Evolutionary conservation across 1,284 basidiomycete genomes (phyloP).

Genomic region (Malassezia caprae): DNA sequence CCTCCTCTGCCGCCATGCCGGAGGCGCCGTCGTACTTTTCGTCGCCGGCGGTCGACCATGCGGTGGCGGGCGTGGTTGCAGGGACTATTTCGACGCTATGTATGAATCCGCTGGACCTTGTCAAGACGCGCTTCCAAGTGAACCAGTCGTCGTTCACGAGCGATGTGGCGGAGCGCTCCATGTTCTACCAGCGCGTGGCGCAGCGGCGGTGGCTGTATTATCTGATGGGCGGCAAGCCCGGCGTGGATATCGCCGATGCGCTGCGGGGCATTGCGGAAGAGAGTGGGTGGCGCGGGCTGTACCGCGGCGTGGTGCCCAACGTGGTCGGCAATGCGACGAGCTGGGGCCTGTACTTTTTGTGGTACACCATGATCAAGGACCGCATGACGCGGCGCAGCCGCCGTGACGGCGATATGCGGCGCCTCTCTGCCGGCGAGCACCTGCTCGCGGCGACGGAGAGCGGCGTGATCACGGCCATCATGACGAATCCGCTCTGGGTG

Average conservation of each 20-base stretch:
- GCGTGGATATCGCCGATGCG: constrained; percentile 66
- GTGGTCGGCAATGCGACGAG: constrained; percentile 90
- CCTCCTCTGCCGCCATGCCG: neutral
- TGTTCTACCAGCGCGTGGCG: constrained; percentile 6
- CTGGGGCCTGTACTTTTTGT: constrained; percentile 96
- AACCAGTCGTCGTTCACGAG: constrained; percentile 13
- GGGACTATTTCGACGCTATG: constrained; percentile 84
- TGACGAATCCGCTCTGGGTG: constrained; percentile 98
- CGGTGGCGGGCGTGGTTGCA: constrained; percentile 81
- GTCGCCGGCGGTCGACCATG: constrained; percentile 62
- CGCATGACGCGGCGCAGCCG: constrained; percentile 31
- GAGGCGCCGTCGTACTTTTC: constrained; percentile 31
- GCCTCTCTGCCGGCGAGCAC: constrained; percentile 66
- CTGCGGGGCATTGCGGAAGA: constrained; percentile 63
- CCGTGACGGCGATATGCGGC: neutral
- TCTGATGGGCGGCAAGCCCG: constrained; percentile 28
- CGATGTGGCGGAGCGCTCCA: constrained; percentile 1
- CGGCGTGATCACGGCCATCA: constrained; percentile 76
- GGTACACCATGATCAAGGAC: constrained; percentile 92
- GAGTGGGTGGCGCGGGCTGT: constrained; percentile 76
- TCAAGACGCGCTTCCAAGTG: constrained; percentile 89
- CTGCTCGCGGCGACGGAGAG: constrained; percentile 86
- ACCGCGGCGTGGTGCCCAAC: constrained; percentile 81
- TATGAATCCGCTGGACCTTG: constrained; percentile 94
- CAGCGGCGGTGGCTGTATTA: constrained; percentile 23